These are phyloP conservation scores for Aspergillus tanneri DNA, from an alignment of 2,329 filamentous ascomycete species.

Conservation along the genomic window DNA sequence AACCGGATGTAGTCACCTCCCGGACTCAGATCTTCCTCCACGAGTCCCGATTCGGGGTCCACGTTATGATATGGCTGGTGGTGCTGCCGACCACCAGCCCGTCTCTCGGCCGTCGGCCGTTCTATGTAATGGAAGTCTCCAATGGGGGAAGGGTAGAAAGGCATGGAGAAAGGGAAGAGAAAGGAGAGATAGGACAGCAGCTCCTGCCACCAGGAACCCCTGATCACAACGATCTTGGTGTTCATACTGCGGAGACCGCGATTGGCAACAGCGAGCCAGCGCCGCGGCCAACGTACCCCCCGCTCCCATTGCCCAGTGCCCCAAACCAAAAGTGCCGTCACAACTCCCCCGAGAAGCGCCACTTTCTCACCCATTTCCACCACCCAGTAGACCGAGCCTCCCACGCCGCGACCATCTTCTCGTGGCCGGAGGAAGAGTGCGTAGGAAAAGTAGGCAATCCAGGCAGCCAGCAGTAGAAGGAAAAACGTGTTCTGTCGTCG, in stretches of 20 bases:
- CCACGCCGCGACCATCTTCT: conserved; percentile 87
- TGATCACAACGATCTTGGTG: conserved; percentile 88
- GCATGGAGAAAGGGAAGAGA: conserved; percentile 70
- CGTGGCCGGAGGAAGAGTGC: conserved; percentile 92
- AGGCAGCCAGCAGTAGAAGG: conserved; percentile 71
- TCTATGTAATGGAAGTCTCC: conserved; percentile 78
- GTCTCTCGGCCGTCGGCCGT: conserved; percentile 46
- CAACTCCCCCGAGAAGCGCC: conserved; percentile 83
- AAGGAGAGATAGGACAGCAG: conserved; percentile 70
- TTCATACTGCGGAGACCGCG: conserved; percentile 89
- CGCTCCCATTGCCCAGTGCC: conserved; percentile 95
- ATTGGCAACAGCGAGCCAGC: conserved; percentile 88
- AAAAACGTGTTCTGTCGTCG: conserved; percentile 93
- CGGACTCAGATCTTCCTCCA: conserved; percentile 85
- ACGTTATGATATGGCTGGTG: conserved; percentile 52
- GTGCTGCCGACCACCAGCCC: conserved; percentile 35
- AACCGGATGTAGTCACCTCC: conserved; percentile 92
- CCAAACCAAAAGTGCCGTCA: conserved; percentile 86
- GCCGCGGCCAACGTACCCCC: conserved; percentile 87
- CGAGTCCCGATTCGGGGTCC: conserved; percentile 60
- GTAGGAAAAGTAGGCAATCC: conserved; percentile 84
- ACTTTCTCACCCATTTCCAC: conserved; percentile 88
- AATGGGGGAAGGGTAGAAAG: conserved; percentile 62
- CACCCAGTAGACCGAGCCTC: conserved; percentile 94
- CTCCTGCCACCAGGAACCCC: conserved; percentile 79